Conservation (phyloP, 176 grass and related monocot species). For the Aegilops umbellulata region DNA sequence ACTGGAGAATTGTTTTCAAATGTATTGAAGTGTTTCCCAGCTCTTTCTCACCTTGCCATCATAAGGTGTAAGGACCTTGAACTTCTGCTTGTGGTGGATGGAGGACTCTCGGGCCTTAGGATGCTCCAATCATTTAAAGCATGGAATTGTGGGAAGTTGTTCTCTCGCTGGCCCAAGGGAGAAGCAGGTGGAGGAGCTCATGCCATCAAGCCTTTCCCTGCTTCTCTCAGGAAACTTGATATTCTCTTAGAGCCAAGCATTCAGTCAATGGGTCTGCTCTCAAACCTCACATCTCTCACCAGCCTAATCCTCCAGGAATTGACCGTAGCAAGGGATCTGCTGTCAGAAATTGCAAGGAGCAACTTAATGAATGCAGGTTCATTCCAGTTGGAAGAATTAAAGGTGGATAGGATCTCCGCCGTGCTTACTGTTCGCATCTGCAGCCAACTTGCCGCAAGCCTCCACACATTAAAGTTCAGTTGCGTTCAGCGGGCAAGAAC, state of each 20-base stretch:
- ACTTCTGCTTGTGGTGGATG: neutral
- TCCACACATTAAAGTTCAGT: neutral
- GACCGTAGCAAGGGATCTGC: neutral
- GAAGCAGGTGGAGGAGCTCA: neutral
- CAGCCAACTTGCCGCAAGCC: neutral
- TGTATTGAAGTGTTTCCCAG: neutral
- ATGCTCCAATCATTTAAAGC: neutral
- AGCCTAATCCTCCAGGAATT: neutral
- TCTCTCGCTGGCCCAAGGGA: neutral
- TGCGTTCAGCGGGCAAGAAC: fast-evolving
- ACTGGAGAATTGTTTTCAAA: no score
- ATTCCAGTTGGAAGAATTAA: neutral
- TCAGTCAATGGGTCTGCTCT: no score
- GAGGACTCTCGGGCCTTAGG: neutral
- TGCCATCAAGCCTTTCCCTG: neutral
- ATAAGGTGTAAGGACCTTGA: fast-evolving
- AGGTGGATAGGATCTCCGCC: neutral
- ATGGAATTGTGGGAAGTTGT: fast-evolving
- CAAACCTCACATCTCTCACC: no score
- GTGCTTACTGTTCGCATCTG: neutral
- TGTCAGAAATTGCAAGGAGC: neutral
- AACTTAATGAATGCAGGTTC: neutral
- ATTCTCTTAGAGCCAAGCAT: no score
- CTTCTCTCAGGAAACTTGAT: neutral
- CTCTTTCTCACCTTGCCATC: neutral